Base-by-base conservation (phyloP, 345 rosid genomes). In the Acer negundo region DNA sequence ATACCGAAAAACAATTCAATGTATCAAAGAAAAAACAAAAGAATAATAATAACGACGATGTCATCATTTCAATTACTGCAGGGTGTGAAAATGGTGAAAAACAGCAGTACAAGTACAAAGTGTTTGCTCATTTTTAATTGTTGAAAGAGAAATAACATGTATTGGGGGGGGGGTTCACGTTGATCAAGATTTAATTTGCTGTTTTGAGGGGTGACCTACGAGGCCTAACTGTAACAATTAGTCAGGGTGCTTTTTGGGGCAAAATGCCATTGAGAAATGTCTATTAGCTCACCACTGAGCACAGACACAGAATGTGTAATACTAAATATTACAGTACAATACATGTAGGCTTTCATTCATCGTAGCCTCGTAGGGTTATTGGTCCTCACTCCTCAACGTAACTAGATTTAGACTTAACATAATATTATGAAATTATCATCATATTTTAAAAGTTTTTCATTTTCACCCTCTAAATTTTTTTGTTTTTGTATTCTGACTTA, bases 41-140 rank as follows among this genome's bases (percentile, higher is more conserved):
- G 69, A 12, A 3, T 3, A 7, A 26, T 26, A 55, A 56, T 56
- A 38, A 58, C 58, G 75, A 40, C 62, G 35, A 17, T 6, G 58
- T 38, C 59, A 31, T 71, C 35, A 35, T 15, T 53, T 71, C 35
- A 35, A 53, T 53, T 71, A 11, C n/a, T n/a, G n/a, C 63, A 70
- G 75, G 28, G 20, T 31, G 73, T 56, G 66, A 31, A 40, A 58
- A 13, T 4, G 51, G 53, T 56, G 5, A 38, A 49, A 72, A 3
- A 10, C 1, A 3, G n/a, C 7, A 3, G n/a, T 53, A 53, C n/a
- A 16, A 53, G 31, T 28, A 28, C 31, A 28, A 13, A 53, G n/a
- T 53, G n/a, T 1, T 51, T 12, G 58, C n/a, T 35, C 38, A 35
- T 5, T 53, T 53, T 53, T 46, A 8, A 4, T 35, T 35, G 38